Evolutionary conservation across 371 early-diverging fungal genomes (phyloP).

Genomic region (Chytridium lagenaria): DNA sequence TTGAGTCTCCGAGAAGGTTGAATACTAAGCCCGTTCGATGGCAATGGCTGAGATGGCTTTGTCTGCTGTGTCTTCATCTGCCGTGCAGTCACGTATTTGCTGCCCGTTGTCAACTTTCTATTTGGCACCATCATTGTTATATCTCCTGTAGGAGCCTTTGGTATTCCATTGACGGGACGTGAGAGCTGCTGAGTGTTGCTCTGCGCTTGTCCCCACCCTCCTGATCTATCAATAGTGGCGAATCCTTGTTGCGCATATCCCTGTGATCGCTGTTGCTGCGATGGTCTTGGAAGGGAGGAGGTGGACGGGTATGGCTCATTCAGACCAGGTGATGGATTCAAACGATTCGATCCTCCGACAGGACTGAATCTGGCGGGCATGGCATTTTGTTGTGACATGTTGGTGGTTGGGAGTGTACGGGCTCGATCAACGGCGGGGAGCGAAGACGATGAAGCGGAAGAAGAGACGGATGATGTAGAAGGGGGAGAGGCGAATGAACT

Average conservation of each 20-base stretch:
- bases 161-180: background rate
- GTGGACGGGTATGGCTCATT: too few relatives aligned
- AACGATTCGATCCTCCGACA: too few relatives aligned
- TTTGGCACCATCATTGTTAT: constrained; percentile 3
- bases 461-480: background rate
- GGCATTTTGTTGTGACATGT: too few relatives aligned
- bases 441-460: background rate
- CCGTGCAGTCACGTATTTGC: constrained; percentile 2
- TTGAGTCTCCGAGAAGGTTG: background rate
- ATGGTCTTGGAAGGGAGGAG: too few relatives aligned
- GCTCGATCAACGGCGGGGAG: background rate
- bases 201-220: too few relatives aligned
- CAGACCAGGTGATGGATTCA: too few relatives aligned
- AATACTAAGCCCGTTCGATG: background rate
- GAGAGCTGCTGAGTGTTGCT: background rate
- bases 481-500: background rate
- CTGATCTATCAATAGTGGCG: too few relatives aligned
- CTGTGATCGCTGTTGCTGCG: background rate
- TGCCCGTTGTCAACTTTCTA: background rate
- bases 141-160: background rate
- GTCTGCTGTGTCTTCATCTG: background rate
- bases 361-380: too few relatives aligned
- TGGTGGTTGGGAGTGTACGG: background rate
- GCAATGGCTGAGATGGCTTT: background rate
- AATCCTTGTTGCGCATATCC: too few relatives aligned